Percentiles rank a stretch among this genome's conserved stretches.
Conservation (phyloP, 1,139 yeast species). For the Hyphopichia khmerensis region DNA sequence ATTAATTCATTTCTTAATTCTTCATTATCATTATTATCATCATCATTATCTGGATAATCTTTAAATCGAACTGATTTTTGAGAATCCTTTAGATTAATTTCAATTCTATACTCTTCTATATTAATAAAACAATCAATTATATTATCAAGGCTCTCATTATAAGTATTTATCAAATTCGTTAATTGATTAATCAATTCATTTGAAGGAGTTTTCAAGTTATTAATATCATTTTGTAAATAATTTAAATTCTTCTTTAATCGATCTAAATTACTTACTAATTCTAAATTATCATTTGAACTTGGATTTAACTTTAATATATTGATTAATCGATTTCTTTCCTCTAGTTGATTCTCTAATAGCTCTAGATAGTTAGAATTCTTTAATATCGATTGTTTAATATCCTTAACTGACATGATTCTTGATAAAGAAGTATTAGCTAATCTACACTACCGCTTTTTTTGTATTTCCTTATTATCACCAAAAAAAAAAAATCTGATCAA, state of each 20-base stretch:
- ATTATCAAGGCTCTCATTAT: conserved; percentile 1
- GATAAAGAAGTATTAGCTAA: not conserved
- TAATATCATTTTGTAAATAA: conserved; percentile 35
- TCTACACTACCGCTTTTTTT: no score
- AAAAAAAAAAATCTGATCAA: no score
- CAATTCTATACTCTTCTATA: conserved; percentile 30
- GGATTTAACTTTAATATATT: conserved; percentile 46
- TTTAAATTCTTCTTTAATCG: conserved; percentile 30
- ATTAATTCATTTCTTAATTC: conserved; percentile 18
- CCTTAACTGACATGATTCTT: conserved; percentile 8
- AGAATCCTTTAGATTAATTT: not conserved
- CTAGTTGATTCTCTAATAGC: conserved; percentile 43
- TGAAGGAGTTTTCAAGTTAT: conserved; percentile 2
- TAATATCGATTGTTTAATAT: conserved; percentile 13
- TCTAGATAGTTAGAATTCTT: conserved; percentile 20
- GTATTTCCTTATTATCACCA: no score
- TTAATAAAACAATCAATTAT: conserved; percentile 23
- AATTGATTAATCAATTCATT: not conserved
- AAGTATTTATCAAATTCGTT: conserved; percentile 1
- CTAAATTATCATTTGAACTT: conserved; percentile 53
- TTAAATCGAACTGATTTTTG: conserved; percentile 55
- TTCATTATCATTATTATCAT: conserved; percentile 8
- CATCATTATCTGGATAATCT: conserved; percentile 32
- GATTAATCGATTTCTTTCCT: conserved; percentile 50
- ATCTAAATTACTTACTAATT: conserved; percentile 42